phyloP scores from a whole-genome alignment of 1,284 basidiomycete genomes.

The Phellinidium pouzarii region DNA sequence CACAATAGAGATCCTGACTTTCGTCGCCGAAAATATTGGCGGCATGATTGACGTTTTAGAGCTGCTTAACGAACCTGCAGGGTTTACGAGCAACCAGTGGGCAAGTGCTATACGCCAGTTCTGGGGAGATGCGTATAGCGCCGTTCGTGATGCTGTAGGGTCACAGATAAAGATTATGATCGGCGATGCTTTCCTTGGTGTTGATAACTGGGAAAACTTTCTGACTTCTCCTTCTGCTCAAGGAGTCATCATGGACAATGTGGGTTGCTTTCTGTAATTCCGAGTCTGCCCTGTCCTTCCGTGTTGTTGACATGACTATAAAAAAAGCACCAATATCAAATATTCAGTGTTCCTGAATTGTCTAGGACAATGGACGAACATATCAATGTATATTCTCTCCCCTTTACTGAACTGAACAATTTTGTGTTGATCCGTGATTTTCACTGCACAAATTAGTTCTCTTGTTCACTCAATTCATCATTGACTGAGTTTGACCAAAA shows the following conservation, averaged over 20 bases:
- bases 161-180: constrained; percentile 55
- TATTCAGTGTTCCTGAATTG: constrained; percentile 61
- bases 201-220: constrained; percentile 60
- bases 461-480: constrained; percentile 36
- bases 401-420: too few relatives aligned
- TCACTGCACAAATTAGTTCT: constrained; percentile 33
- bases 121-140: constrained; percentile 50
- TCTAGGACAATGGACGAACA: constrained; percentile 49
- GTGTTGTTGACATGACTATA: not conserved
- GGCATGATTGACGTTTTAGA: constrained; percentile 55
- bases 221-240: constrained; percentile 44
- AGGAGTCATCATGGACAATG: constrained; percentile 59
- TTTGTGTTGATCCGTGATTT: not conserved
- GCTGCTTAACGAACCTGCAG: constrained; percentile 59
- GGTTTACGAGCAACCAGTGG: constrained; percentile 40
- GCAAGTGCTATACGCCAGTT: constrained; percentile 39
- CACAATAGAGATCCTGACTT: constrained; percentile 58
- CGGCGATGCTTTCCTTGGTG: constrained; percentile 66
- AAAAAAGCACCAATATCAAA: constrained; percentile 68
- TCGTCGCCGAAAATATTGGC: constrained; percentile 48
- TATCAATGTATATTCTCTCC: constrained; percentile 39
- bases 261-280: too few relatives aligned
- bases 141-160: constrained; percentile 43
- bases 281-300: too few relatives aligned
- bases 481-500: constrained; percentile 36